A percentile compares a stretch with the other conserved stretches of the same genome.
These are phyloP conservation scores for Noccaea bulbosa DNA, from an alignment of 345 rosid species.

Conservation along the genomic window DNA sequence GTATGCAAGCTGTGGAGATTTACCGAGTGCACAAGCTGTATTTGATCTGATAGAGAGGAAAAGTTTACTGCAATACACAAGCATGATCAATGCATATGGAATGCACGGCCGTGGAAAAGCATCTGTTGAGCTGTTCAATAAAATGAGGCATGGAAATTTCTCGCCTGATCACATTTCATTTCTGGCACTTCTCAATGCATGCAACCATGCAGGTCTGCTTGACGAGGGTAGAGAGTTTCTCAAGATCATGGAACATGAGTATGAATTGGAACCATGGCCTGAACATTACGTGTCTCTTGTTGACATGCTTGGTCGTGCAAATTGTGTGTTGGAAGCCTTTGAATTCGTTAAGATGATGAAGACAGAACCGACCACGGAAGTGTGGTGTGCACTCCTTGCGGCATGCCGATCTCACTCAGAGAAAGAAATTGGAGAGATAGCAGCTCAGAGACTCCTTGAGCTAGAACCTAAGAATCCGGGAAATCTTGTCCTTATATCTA, in stretches of 20 bases:
- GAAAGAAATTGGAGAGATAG: slow-evolving; percentile 68
- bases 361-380: slow-evolving; percentile 67
- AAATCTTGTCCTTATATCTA: slow-evolving; percentile 78
- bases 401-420: slow-evolving; percentile 80
- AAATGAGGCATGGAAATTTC: slow-evolving; percentile 53
- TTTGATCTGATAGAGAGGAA: slow-evolving; percentile 51
- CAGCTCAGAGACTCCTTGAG: slow-evolving; percentile 63
- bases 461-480: slow-evolving; percentile 69
- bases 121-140: slow-evolving; percentile 62
- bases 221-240: slow-evolving; percentile 66
- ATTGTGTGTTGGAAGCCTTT: slow-evolving; percentile 69
- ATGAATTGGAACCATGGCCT: slow-evolving; percentile 82
- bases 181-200: slow-evolving; percentile 75
- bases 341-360: slow-evolving; percentile 68
- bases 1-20: slow-evolving; percentile 79
- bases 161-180: slow-evolving; percentile 77
- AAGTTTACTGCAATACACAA: slow-evolving; percentile 66
- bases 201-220: slow-evolving; percentile 83
- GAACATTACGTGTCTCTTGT: slow-evolving; percentile 83
- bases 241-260: slow-evolving; percentile 62
- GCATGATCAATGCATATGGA: slow-evolving; percentile 81
- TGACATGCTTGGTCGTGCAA: slow-evolving; percentile 87
- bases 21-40: slow-evolving; percentile 58
- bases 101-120: slow-evolving; percentile 78
- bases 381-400: slow-evolving; percentile 86